A percentile compares a stretch with the other conserved stretches of the same genome.
Evolutionary conservation across 495 filamentous ascomycete species (phyloP).

Genomic region (Penicillium robsamsonii): DNA sequence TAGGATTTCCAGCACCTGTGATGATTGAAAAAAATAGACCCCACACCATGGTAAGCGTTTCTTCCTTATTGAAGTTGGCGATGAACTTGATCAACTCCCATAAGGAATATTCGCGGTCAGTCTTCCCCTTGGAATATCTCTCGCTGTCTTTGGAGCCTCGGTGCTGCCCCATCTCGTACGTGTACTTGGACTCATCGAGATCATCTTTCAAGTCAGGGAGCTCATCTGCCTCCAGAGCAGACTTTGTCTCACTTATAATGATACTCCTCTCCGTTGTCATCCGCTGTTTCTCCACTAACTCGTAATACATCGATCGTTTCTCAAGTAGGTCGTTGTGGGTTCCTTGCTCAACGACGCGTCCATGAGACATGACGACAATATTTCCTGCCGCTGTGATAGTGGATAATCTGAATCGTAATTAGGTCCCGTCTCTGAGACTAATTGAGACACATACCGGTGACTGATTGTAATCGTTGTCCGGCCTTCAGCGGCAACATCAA

Average conservation of each 20-base stretch:
- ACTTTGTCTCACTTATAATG: neutral
- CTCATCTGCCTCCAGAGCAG: neutral
- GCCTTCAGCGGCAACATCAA: constrained; percentile 79
- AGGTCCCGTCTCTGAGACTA: neutral
- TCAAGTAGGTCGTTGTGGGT: constrained; percentile 52
- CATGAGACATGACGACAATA: neutral
- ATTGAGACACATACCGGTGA: constrained; percentile 77
- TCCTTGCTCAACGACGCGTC: neutral
- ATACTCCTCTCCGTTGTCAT: constrained; percentile 52
- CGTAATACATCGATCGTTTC: neutral
- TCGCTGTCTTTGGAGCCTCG: constrained; percentile 34
- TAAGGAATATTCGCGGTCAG: constrained; percentile 56
- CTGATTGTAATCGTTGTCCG: constrained; percentile 92
- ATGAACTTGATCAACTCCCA: constrained; percentile 83
- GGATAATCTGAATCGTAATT: neutral
- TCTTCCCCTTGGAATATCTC: constrained; percentile 26
- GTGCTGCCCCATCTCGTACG: constrained; percentile 11
- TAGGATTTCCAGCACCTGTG: constrained; percentile 76
- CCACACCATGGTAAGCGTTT: constrained; percentile 67
- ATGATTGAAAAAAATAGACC: constrained; percentile 75
- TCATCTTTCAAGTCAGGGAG: neutral
- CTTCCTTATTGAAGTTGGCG: constrained; percentile 72
- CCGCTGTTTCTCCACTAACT: neutral
- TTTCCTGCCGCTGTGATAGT: neutral
- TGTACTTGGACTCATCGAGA: neutral